phyloP scores from a whole-genome alignment of 352 stramenopile species.

The Aphanomyces stellatus region DNA sequence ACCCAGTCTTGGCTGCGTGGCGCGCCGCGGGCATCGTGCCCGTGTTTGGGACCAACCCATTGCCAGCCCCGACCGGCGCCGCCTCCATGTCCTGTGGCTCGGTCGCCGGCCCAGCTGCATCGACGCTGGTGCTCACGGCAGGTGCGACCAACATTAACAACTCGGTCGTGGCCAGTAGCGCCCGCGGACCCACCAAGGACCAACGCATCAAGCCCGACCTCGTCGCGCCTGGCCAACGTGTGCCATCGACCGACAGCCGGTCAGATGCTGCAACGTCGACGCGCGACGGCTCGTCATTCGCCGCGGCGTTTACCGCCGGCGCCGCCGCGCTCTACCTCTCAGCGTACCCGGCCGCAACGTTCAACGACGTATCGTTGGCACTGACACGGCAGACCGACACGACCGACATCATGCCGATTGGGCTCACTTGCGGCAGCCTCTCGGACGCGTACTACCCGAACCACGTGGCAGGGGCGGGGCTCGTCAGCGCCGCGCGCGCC shows the following conservation, averaged over 20 bases:
- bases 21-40: conserved; percentile 29
- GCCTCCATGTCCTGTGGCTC: conserved; percentile 25
- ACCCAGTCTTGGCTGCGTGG: conserved; percentile 24
- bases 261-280: background rate
- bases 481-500: too few relatives aligned
- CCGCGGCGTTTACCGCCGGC: background rate
- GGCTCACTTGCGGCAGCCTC: background rate
- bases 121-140: conserved; percentile 25
- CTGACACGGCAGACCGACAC: background rate
- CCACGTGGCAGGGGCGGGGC: background rate
- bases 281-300: background rate
- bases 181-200: conserved; percentile 23
- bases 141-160: conserved; percentile 31
- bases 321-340: background rate
- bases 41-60: conserved; percentile 30
- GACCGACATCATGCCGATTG: background rate
- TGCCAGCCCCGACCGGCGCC: too few relatives aligned
- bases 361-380: background rate
- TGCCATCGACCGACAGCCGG: background rate
- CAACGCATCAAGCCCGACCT: conserved; percentile 27
- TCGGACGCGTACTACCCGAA: background rate
- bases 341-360: background rate
- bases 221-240: conserved; percentile 21
- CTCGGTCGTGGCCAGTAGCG: conserved; percentile 24
- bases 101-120: conserved; percentile 25